Evolutionary conservation across 805 yeast genomes (phyloP), one percentile per base, ranked within the genome.

Genomic region (Ogataea neopini): DNA sequence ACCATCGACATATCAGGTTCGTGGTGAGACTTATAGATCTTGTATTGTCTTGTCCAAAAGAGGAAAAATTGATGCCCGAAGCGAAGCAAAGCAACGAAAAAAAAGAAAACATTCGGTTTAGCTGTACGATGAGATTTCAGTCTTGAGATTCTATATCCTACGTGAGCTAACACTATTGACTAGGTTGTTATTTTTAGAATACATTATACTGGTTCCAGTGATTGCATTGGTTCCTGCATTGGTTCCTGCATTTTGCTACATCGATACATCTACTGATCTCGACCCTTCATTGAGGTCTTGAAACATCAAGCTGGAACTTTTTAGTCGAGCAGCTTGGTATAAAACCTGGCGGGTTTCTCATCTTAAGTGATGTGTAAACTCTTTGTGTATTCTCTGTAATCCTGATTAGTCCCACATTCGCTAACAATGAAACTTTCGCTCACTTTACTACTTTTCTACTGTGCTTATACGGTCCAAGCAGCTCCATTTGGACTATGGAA

Each of bases 361-460:
- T 20, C 37, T 17, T 19, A 17, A 18, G 22, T 34, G 37, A 34
- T 34, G 37, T 34, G 37, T 34, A 34, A 34, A 7, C 22, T 18
- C 29, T 22, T 10, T 22, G 18, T 28, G 17, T 36, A 11, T n/a
- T n/a, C n/a, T n/a, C n/a, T n/a, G n/a, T n/a, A n/a, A 17, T 5
- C 40, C 40, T 8, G 3, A 29, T 13, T 25, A 18, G 13, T 10
- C 36, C 14, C 18, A n/a, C 37, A 25, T 22, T 32, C 33, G 32
- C 11, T 39, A 11, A 39, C 36, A 28, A 25, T 39, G 42, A 13
- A 39, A 26, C 23, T 39, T 26, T 39, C 42, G 34, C 33, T 39
- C 25, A 17, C 42, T 39, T 17, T 28, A 22, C 18, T 28, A 28
- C 43, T 40, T 14, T 17, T 40, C 6, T 22, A 18, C 4, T 30